Evolutionary conservation across 1,284 basidiomycete species (phyloP).

Genomic region (Stereum hirsutum): DNA sequence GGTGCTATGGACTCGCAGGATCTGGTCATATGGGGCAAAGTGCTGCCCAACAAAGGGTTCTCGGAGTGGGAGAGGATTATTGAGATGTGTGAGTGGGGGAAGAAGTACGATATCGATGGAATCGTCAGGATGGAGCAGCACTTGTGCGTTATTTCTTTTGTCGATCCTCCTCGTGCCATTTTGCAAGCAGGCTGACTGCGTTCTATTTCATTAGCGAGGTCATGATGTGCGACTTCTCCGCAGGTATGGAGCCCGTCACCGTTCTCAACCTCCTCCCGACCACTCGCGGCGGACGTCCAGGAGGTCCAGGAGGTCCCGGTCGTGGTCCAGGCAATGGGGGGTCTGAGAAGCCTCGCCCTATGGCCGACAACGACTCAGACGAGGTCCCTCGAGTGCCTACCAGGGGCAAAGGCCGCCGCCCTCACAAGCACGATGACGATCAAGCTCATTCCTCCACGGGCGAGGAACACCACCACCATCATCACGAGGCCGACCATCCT

Average conservation of each 20-base stretch:
- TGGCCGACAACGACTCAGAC: no score
- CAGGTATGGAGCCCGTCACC: slow-evolving; percentile 29
- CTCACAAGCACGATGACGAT: no score
- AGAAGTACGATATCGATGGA: slow-evolving; percentile 9
- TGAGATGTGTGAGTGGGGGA: slow-evolving; percentile 12
- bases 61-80: slow-evolving; percentile 9
- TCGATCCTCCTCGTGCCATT: neutral
- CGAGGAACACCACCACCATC: no score
- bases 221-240: slow-evolving; percentile 39
- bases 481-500: no score
- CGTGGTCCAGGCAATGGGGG: no score
- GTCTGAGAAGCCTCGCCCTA: no score
- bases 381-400: no score
- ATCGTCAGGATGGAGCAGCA: slow-evolving; percentile 35
- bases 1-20: slow-evolving; percentile 12
- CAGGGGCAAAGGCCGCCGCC: no score
- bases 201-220: slow-evolving; percentile 28
- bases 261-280: slow-evolving; percentile 12
- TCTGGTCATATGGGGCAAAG: slow-evolving; percentile 8
- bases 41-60: slow-evolving; percentile 2
- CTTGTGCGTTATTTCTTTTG: slow-evolving; percentile 25
- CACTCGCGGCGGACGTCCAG: no score
- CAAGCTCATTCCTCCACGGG: no score
- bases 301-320: no score
- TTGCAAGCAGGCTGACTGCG: neutral